Percentiles rank a stretch among this genome's conserved stretches.
These are phyloP conservation scores for Cladosporium velox DNA, from an alignment of 2,329 filamentous ascomycete genomes.

Conservation along the genomic window DNA sequence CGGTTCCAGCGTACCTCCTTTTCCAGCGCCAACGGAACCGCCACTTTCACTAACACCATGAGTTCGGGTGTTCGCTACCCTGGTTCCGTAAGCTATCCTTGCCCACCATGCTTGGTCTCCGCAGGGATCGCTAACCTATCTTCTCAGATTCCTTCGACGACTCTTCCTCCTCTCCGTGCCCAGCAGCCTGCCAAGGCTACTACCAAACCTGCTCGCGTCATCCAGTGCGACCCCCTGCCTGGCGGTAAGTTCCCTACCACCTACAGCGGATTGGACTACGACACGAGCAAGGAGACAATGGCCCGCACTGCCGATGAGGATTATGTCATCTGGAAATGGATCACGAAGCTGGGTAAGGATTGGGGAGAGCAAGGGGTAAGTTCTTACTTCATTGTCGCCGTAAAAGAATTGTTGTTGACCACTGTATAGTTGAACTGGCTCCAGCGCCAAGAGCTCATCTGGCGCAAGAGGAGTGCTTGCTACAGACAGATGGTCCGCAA, in stretches of 20 bases:
- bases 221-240: background rate
- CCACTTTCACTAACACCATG: constrained; percentile 7
- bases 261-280: background rate
- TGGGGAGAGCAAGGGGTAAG: constrained; percentile 8
- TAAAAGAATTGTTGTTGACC: background rate
- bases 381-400: background rate
- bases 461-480: constrained; percentile 5
- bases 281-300: constrained; percentile 3
- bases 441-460: constrained; percentile 1
- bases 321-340: background rate
- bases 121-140: background rate
- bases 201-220: background rate
- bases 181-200: background rate
- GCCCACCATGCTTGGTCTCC: background rate
- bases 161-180: background rate
- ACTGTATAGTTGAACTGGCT: background rate
- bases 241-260: constrained; percentile 4
- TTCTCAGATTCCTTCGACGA: background rate
- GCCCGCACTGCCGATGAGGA: constrained; percentile 2
- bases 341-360: constrained; percentile 2
- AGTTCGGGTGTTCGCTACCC: background rate
- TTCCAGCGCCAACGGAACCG: constrained; percentile 1
- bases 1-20: background rate
- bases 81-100: background rate
- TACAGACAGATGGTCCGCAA: background rate